phyloP scores from a whole-genome alignment of 257 asterid genomes.

The Paulownia fortunei region DNA sequence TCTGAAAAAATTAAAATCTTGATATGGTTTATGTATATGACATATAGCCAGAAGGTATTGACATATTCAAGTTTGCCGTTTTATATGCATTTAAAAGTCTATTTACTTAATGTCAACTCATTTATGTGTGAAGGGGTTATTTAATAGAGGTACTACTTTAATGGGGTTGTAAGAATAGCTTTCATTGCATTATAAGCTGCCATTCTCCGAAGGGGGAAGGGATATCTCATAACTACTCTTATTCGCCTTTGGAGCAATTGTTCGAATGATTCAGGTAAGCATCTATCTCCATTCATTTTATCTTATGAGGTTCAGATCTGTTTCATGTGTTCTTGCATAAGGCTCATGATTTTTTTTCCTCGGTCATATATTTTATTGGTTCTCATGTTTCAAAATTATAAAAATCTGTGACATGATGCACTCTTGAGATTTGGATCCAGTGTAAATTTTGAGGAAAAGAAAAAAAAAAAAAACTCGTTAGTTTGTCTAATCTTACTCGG shows the following conservation, averaged over 20 bases:
- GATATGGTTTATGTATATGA: neutral
- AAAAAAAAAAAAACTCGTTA: neutral
- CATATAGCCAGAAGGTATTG: conserved; percentile 7
- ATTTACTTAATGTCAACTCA: conserved; percentile 30
- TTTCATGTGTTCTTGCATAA: neutral
- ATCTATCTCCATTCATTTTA: neutral
- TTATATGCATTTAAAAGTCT: conserved; percentile 25
- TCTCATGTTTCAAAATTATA: neutral
- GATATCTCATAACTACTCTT: conserved; percentile 1
- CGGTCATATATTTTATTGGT: neutral
- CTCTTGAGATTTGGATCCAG: neutral
- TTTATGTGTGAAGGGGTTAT: conserved; percentile 31
- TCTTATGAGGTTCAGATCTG: conserved; percentile 16
- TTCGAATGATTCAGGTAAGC: conserved; percentile 45
- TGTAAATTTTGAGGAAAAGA: too few relatives aligned
- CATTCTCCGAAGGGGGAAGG: conserved; percentile 31
- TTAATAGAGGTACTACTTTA: conserved; percentile 14
- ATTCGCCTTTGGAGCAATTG: conserved; percentile 27
- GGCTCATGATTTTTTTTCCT: neutral
- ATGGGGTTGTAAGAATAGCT: conserved; percentile 33
- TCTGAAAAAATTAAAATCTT: neutral
- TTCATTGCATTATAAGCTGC: conserved; percentile 28
- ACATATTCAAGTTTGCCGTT: conserved; percentile 32
- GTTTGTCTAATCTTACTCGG: neutral
- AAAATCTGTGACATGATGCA: neutral